A percentile compares a stretch with the other conserved stretches of the same genome.
These are phyloP conservation scores for Cordyceps cateniannulata DNA, from an alignment of 2,329 filamentous ascomycete species.

Conservation along the genomic window DNA sequence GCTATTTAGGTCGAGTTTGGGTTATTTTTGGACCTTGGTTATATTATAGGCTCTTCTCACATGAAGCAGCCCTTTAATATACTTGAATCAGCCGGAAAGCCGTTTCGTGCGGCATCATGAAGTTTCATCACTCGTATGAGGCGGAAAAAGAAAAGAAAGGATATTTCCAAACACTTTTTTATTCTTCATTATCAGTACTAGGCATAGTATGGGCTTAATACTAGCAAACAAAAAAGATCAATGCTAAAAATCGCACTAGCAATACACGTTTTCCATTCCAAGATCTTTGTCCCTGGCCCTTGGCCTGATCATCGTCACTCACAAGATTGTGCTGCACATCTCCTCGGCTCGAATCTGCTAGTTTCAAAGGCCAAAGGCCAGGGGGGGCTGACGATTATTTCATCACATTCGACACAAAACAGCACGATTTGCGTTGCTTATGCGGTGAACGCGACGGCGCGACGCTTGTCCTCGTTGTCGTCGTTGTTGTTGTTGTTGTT, in stretches of 20 bases:
- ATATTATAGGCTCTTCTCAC: no score
- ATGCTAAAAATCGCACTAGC: background rate
- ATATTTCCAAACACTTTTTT: background rate
- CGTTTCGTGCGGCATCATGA: background rate
- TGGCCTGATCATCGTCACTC: background rate
- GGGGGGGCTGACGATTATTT: background rate
- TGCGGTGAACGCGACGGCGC: conserved; percentile 16
- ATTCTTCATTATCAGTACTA: background rate
- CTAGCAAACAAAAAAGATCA: background rate
- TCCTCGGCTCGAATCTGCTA: background rate
- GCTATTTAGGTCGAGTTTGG: no score
- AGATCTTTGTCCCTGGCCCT: background rate
- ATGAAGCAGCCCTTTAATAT: background rate
- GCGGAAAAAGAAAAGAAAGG: no score
- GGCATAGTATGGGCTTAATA: background rate
- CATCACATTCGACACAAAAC: background rate
- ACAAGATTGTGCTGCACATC: background rate
- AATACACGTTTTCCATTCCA: background rate
- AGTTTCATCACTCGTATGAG: background rate
- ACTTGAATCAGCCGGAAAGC: background rate
- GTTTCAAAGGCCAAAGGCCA: background rate
- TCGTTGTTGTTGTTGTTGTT: conserved; percentile 3
- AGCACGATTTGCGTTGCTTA: background rate
- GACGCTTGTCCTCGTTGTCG: conserved; percentile 9
- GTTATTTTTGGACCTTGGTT: no score